phyloP scores from a whole-genome alignment of 1,284 basidiomycete species.

The Rhodotorula sp. region DNA sequence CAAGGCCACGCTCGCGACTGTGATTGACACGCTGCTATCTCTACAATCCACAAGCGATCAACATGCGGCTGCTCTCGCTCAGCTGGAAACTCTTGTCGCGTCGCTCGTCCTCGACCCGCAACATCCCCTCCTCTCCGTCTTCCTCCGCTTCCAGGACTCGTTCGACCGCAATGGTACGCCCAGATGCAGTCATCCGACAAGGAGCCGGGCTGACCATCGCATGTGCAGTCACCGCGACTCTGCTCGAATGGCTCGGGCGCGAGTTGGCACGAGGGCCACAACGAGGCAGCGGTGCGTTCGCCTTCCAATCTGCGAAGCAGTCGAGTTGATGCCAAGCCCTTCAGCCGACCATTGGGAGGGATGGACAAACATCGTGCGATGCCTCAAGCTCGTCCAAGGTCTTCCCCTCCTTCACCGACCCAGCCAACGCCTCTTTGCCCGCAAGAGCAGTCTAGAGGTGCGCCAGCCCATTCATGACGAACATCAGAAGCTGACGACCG shows the following conservation, averaged over 20 bases:
- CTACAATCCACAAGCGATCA: not conserved
- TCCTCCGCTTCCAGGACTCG: conserved; percentile 65
- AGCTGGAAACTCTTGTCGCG: conserved; percentile 24
- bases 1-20: not conserved
- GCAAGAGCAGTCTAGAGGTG: conserved; percentile 69
- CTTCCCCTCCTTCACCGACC: conserved; percentile 65
- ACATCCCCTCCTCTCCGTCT: conserved; percentile 51
- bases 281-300: too few species aligned
- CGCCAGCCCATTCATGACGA: conserved; percentile 37
- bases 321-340: conserved; percentile 32
- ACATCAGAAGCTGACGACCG: conserved; percentile 19
- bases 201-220: not conserved
- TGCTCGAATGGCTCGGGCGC: conserved; percentile 36
- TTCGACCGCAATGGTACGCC: conserved; percentile 72
- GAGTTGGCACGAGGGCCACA: not conserved
- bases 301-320: too few species aligned
- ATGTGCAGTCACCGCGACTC: conserved; percentile 15
- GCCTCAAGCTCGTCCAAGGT: conserved; percentile 70
- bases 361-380: conserved; percentile 51
- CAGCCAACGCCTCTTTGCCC: conserved; percentile 68
- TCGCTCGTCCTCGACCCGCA: conserved; percentile 16
- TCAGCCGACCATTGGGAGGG: conserved; percentile 54
- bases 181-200: not conserved
- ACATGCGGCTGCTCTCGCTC: conserved; percentile 14
- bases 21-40: conserved; percentile 18